Percentiles rank a stretch among this genome's conserved stretches.
These are phyloP conservation scores for Chloromonas sp. DNA, from an alignment of 163 green algal species.

Conservation along the genomic window DNA sequence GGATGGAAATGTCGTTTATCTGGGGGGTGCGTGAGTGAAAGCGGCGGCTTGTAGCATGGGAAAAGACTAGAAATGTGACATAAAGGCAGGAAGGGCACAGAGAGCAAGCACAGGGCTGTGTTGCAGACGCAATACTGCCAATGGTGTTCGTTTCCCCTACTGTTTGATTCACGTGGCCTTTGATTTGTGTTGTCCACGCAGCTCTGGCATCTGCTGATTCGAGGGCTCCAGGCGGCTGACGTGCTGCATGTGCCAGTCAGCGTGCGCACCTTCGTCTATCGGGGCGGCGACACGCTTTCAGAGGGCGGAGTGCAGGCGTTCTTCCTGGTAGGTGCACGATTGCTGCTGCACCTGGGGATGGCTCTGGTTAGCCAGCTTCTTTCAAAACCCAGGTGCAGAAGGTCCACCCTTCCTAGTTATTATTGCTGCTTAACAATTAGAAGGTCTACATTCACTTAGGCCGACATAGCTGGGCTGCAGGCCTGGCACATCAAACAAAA, in stretches of 20 bases:
- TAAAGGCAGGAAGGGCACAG: not conserved
- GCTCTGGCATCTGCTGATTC: not conserved
- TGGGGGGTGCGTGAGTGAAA: too few relatives aligned
- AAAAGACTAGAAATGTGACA: too few relatives aligned
- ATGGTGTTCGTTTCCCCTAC: not conserved
- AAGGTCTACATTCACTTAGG: too few relatives aligned
- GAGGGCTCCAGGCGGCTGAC: not conserved
- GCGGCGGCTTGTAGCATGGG: too few relatives aligned
- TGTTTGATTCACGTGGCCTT: not conserved
- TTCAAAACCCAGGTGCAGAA: too few relatives aligned
- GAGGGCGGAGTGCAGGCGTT: not conserved
- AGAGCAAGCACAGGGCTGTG: not conserved
- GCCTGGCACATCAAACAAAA: too few relatives aligned
- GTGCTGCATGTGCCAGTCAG: not conserved
- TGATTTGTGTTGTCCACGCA: not conserved
- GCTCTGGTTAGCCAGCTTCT: too few relatives aligned
- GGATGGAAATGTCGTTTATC: too few relatives aligned
- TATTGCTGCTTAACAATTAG: too few relatives aligned
- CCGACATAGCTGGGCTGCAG: too few relatives aligned
- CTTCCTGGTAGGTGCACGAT: not conserved
- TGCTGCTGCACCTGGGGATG: not conserved
- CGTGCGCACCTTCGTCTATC: not conserved
- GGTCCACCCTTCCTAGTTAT: too few relatives aligned
- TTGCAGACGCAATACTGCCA: not conserved
- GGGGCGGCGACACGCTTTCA: not conserved